Conservation (phyloP, 2,329 filamentous ascomycete genomes). For the Trematosphaeria pertusa region DNA sequence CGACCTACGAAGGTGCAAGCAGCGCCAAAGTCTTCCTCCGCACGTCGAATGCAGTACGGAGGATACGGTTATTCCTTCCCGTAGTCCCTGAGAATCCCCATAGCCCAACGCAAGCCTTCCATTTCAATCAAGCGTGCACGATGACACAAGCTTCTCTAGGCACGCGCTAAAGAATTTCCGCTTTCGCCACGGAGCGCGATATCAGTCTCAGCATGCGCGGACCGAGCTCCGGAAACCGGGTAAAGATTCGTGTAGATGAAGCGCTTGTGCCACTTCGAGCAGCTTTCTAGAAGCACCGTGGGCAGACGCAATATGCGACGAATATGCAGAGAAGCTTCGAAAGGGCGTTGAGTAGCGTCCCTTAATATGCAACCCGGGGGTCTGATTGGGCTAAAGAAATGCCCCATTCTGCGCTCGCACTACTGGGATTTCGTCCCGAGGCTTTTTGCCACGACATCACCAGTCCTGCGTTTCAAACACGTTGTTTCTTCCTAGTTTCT, state of each 20-base stretch:
- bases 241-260: slow-evolving; percentile 17
- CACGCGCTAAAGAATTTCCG: slow-evolving; percentile 1
- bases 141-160: too few relatives aligned
- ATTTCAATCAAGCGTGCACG: not conserved
- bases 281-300: slow-evolving; percentile 12
- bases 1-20: too few relatives aligned
- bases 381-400: not conserved
- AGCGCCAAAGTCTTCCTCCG: too few relatives aligned
- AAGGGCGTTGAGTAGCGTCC: slow-evolving; percentile 3
- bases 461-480: slow-evolving; percentile 9
- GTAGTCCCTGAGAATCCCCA: not conserved
- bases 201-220: not conserved
- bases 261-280: slow-evolving; percentile 6
- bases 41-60: too few relatives aligned
- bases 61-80: too few relatives aligned
- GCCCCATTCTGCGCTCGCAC: not conserved
- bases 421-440: not conserved
- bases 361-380: slow-evolving; percentile 2
- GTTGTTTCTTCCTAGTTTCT: slow-evolving; percentile 2
- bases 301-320: slow-evolving; percentile 18
- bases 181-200: slow-evolving; percentile 14
- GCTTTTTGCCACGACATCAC: slow-evolving; percentile 2
- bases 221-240: slow-evolving; percentile 14
- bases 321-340: slow-evolving; percentile 15
- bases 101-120: not conserved